These are phyloP conservation scores for Chloranthus sessilifolius DNA, from an alignment of 164 flowering plant genomes.

Conservation along the genomic window DNA sequence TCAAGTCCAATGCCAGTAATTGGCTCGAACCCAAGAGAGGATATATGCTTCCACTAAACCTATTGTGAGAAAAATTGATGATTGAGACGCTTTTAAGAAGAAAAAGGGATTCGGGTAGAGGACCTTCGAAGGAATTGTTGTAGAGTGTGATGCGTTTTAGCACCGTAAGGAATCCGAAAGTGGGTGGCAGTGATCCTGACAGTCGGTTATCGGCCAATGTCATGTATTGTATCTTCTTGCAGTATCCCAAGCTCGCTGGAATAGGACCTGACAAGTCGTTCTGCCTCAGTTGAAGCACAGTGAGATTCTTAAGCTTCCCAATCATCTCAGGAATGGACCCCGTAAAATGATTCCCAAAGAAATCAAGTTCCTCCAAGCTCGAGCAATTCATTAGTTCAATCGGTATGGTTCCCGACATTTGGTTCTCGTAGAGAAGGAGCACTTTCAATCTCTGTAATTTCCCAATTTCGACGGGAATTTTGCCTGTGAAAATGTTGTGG, in stretches of 20 bases:
- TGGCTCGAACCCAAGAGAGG: constrained; percentile 57
- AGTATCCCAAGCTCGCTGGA: constrained; percentile 79
- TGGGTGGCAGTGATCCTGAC: constrained; percentile 64
- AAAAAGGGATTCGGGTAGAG: constrained; percentile 66
- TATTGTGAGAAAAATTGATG: constrained; percentile 76
- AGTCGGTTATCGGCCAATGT: constrained; percentile 82
- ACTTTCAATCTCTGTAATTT: constrained; percentile 47
- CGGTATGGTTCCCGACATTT: constrained; percentile 74
- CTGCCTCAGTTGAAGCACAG: constrained; percentile 70
- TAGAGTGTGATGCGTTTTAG: constrained; percentile 58
- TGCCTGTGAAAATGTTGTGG: constrained; percentile 62
- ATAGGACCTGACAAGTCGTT: constrained; percentile 73
- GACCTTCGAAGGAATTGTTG: constrained; percentile 89
- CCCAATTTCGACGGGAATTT: constrained; percentile 65
- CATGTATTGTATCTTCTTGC: constrained; percentile 57
- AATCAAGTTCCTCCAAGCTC: constrained; percentile 56
- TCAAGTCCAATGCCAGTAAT: constrained; percentile 55
- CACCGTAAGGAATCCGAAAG: constrained; percentile 58
- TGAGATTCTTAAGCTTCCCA: constrained; percentile 68
- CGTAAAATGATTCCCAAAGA: constrained; percentile 72
- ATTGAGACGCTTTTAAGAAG: constrained; percentile 58
- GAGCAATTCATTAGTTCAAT: constrained; percentile 76
- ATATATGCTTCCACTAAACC: constrained; percentile 53
- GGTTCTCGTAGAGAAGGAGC: constrained; percentile 76
- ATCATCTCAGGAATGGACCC: constrained; percentile 71